phyloP scores from a whole-genome alignment of 163 green algal genomes.

The Chloromonas sp. region DNA sequence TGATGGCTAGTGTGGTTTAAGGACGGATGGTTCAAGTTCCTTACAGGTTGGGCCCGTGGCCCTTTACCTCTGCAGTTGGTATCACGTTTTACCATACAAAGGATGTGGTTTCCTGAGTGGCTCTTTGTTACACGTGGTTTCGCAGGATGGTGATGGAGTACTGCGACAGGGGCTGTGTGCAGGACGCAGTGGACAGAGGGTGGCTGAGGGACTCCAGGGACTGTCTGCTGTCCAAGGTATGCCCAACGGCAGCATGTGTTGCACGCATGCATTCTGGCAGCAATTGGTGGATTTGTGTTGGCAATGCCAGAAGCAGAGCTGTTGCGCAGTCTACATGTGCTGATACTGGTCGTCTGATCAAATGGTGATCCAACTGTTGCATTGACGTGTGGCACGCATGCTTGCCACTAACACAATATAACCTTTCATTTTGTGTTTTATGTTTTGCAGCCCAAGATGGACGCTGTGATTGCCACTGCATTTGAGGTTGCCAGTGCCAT shows the following conservation, averaged over 20 bases:
- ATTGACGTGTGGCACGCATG: no score
- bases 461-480: conserved; percentile 35
- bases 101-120: background rate
- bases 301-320: no score
- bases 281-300: background rate
- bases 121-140: background rate
- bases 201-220: conserved; percentile 30
- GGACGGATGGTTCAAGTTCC: no score
- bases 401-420: no score
- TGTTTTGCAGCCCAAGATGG: conserved; percentile 20
- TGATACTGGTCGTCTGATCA: no score
- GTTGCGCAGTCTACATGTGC: no score
- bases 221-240: background rate
- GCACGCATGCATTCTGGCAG: background rate
- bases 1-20: no score
- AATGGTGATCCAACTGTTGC: no score
- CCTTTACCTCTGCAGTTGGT: background rate
- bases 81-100: background rate
- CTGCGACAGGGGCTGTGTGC: conserved; percentile 43
- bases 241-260: background rate
- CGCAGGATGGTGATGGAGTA: conserved; percentile 54
- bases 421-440: background rate
- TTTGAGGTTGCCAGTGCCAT: conserved; percentile 48
- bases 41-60: no score
- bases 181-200: conserved; percentile 44